phyloP scores from a whole-genome alignment of 2,329 filamentous ascomycete genomes.

The Pseudogymnoascus sp. region DNA sequence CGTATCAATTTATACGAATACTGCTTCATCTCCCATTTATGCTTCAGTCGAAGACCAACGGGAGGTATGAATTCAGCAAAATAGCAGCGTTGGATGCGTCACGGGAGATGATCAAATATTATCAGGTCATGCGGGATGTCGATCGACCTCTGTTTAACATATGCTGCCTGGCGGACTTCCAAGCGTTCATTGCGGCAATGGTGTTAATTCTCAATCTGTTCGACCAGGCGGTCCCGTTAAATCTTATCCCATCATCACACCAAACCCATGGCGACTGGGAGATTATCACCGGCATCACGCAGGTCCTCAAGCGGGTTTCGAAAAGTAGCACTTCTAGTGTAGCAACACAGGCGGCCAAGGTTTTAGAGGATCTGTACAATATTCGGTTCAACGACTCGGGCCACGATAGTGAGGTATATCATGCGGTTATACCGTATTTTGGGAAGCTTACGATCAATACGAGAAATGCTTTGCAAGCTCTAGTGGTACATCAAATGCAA shows the following conservation, averaged over 20 bases:
- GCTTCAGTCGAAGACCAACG: constrained; percentile 32
- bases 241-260: constrained; percentile 19
- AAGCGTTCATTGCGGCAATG: constrained; percentile 39
- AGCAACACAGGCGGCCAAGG: constrained; percentile 35
- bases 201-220: constrained; percentile 38
- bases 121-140: constrained; percentile 30
- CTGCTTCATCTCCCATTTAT: constrained; percentile 42
- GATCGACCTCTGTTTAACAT: constrained; percentile 28
- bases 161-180: constrained; percentile 42
- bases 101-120: constrained; percentile 34
- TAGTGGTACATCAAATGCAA: background rate
- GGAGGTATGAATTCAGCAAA: constrained; percentile 34
- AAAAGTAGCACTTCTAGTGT: constrained; percentile 34
- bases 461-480: background rate
- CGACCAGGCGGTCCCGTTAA: background rate
- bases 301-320: constrained; percentile 29
- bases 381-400: constrained; percentile 17
- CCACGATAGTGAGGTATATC: constrained; percentile 27
- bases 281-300: constrained; percentile 29
- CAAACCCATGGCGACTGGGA: constrained; percentile 33
- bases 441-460: constrained; percentile 26
- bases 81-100: constrained; percentile 35
- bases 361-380: constrained; percentile 33
- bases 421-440: constrained; percentile 40
- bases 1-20: constrained; percentile 33